phyloP scores from a whole-genome alignment of 2,329 filamentous ascomycete genomes.

The Epichloe baconii region DNA sequence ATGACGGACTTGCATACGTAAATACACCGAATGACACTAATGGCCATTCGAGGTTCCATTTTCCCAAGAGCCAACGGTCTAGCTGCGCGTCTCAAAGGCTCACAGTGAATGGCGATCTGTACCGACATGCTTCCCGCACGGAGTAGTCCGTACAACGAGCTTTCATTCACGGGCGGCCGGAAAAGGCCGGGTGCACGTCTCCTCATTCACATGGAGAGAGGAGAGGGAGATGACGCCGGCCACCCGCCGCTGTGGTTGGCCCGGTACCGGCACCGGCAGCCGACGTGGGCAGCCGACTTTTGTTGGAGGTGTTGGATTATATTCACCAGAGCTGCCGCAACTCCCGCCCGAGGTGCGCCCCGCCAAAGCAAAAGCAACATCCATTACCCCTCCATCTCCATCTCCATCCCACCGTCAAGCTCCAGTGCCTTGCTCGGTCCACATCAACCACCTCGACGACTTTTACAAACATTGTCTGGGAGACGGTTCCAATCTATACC shows the following conservation, averaged over 20 bases:
- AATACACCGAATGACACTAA: too few relatives aligned
- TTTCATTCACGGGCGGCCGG: background rate
- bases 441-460: slow-evolving; percentile 2
- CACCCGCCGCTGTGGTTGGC: background rate
- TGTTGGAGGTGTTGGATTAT: background rate
- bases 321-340: background rate
- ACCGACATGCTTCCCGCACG: too few relatives aligned
- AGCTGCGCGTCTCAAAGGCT: too few relatives aligned
- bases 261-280: background rate
- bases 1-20: background rate
- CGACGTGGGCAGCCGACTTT: background rate
- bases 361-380: background rate
- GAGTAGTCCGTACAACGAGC: too few relatives aligned
- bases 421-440: background rate
- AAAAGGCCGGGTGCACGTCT: slow-evolving; percentile 4
- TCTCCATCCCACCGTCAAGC: background rate
- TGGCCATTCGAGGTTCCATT: too few relatives aligned
- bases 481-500: background rate
- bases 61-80: too few relatives aligned
- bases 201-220: background rate
- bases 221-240: background rate
- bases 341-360: background rate
- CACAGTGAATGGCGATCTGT: too few relatives aligned
- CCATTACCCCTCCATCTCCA: slow-evolving; percentile 2
- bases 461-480: background rate